Conservation (phyloP, 768 basidiomycete genomes). For the Dacryopinax spathularia region DNA sequence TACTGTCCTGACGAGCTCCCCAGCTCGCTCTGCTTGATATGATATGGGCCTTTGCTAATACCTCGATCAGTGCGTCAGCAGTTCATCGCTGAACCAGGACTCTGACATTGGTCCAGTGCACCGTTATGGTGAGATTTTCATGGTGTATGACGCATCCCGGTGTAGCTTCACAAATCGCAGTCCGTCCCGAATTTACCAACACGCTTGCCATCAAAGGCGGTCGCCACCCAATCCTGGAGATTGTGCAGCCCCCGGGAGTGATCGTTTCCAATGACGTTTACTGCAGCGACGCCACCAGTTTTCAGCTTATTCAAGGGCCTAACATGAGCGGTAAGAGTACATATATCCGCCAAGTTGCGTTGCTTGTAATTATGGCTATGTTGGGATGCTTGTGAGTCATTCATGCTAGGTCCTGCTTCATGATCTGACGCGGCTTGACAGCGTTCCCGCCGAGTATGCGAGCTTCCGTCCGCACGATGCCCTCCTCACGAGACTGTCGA, state of each 20-base stretch:
- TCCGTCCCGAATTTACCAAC: constrained; percentile 82
- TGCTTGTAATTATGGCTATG: constrained; percentile 76
- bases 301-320: constrained; percentile 86
- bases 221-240: constrained; percentile 77
- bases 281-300: constrained; percentile 66
- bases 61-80: constrained; percentile 65
- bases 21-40: constrained; percentile 83
- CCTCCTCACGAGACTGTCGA: constrained; percentile 74
- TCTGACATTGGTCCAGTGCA: constrained; percentile 26
- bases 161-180: constrained; percentile 27
- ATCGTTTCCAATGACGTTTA: constrained; percentile 85
- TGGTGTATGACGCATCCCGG: background rate
- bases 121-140: constrained; percentile 31
- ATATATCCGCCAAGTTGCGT: constrained; percentile 73
- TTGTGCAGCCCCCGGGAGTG: constrained; percentile 46
- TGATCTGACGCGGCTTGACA: no score
- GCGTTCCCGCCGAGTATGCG: constrained; percentile 83
- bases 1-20: background rate
- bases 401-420: no score
- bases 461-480: constrained; percentile 77
- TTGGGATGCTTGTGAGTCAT: constrained; percentile 64
- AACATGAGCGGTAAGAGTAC: constrained; percentile 69
- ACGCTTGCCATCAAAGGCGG: constrained; percentile 82
- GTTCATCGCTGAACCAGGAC: constrained; percentile 4
- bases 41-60: constrained; percentile 75